phyloP scores from a whole-genome alignment of 129 eudicot genomes.

The Saussurea involucrata region DNA sequence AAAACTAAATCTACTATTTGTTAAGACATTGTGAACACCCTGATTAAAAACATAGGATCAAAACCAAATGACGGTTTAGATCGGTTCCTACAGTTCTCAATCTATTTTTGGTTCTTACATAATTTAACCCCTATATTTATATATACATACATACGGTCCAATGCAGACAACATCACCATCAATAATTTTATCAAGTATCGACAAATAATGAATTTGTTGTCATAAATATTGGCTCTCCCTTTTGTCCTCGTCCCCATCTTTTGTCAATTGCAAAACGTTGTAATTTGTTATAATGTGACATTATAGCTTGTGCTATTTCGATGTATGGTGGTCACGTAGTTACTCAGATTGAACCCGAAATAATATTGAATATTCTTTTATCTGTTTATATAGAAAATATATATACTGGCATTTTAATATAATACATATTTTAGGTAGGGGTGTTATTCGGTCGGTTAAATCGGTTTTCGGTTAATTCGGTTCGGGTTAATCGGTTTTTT shows the following conservation, averaged over 20 bases:
- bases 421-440: too few species aligned
- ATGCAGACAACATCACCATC: constrained; percentile 19
- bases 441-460: too few species aligned
- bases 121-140: not conserved
- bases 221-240: constrained; percentile 15
- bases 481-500: too few species aligned
- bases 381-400: not conserved
- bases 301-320: not conserved
- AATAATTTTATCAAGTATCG: not conserved
- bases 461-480: too few species aligned
- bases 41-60: too few species aligned
- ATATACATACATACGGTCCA: constrained; percentile 20
- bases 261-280: constrained; percentile 9
- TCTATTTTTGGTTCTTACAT: too few species aligned
- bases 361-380: not conserved
- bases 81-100: too few species aligned
- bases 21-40: too few species aligned
- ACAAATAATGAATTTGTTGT: constrained; percentile 14
- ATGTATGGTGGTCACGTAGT: constrained; percentile 13
- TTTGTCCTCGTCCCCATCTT: constrained; percentile 8
- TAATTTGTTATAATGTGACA: not conserved
- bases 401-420: not conserved
- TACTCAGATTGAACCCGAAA: not conserved
- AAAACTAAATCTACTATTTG: too few species aligned
- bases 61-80: too few species aligned